These are phyloP conservation scores for Hypoxylon rickii DNA, from an alignment of 495 filamentous ascomycete species.

Conservation along the genomic window DNA sequence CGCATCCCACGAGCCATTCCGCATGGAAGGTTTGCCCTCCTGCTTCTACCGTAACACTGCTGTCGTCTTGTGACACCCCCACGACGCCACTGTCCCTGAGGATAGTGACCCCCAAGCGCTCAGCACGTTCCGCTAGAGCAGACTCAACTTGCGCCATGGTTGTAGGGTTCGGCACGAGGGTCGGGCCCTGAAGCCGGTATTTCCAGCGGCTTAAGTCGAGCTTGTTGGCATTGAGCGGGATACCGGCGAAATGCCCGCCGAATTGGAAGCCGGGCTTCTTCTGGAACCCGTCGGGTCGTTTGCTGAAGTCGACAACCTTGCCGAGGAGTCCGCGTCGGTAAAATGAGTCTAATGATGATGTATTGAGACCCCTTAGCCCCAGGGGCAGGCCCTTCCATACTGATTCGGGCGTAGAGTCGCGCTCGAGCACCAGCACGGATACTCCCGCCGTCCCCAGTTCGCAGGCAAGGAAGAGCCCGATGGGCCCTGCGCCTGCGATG, in stretches of 20 bases:
- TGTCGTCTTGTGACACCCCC: constrained; percentile 15
- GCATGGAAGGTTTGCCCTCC: constrained; percentile 18
- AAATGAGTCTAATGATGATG: constrained; percentile 34
- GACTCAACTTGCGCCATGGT: constrained; percentile 26
- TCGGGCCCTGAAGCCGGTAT: constrained; percentile 34
- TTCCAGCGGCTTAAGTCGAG: constrained; percentile 34
- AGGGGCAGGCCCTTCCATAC: constrained; percentile 27
- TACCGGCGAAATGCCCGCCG: constrained; percentile 42
- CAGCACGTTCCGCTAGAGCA: constrained; percentile 26
- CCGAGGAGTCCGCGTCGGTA: constrained; percentile 42
- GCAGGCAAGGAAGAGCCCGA: constrained; percentile 35
- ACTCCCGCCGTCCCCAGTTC: constrained; percentile 30
- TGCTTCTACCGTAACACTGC: constrained; percentile 23
- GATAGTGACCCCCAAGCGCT: constrained; percentile 36
- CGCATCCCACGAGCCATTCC: constrained; percentile 43
- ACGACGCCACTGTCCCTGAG: constrained; percentile 31
- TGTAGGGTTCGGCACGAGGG: constrained; percentile 8
- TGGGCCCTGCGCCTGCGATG: constrained; percentile 28
- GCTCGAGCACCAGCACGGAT: constrained; percentile 40
- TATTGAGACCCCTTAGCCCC: constrained; percentile 39
- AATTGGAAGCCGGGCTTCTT: constrained; percentile 14
- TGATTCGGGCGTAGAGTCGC: constrained; percentile 17
- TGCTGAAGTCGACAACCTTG: constrained; percentile 14
- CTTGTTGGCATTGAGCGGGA: constrained; percentile 33
- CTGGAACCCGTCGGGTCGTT: background rate